phyloP scores from a whole-genome alignment of 805 yeast species.

The Candida suzukii region DNA sequence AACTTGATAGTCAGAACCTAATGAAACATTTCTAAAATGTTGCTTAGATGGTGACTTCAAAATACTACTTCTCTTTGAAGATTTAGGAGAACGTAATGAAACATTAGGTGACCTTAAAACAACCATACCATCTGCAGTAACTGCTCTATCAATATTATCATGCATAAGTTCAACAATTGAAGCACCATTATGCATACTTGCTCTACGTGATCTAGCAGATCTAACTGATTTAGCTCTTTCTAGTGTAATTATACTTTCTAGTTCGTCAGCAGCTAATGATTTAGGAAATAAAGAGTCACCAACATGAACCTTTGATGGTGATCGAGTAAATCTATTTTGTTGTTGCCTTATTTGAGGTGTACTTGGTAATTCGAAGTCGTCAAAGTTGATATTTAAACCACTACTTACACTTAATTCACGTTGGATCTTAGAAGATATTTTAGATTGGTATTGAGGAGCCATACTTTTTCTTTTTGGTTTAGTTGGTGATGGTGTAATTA shows the following conservation, averaged over 20 bases:
- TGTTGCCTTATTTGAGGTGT: neutral
- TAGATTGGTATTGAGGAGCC: constrained; percentile 1
- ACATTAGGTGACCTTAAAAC: constrained; percentile 26
- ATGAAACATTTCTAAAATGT: neutral
- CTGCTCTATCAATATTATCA: constrained; percentile 11
- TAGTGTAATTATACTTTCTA: constrained; percentile 64
- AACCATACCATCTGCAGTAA: constrained; percentile 36
- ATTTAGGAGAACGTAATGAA: constrained; percentile 5
- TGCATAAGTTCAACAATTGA: constrained; percentile 1
- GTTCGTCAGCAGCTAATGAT: constrained; percentile 57
- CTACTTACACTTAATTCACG: constrained; percentile 1
- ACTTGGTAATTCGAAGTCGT: neutral
- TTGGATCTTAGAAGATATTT: neutral
- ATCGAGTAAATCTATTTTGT: neutral
- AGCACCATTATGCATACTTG: constrained; percentile 4
- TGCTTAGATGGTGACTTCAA: constrained; percentile 1
- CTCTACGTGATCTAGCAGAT: constrained; percentile 27
- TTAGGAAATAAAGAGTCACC: constrained; percentile 70
- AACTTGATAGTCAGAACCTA: neutral
- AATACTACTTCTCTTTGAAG: neutral
- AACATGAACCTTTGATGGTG: constrained; percentile 23
- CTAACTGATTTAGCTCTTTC: constrained; percentile 59
- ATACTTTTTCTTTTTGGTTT: constrained; percentile 1
- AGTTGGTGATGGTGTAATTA: constrained; percentile 14
- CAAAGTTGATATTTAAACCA: constrained; percentile 1